phyloP scores from a whole-genome alignment of 345 rosid species.

The Melastoma malabathricum region DNA sequence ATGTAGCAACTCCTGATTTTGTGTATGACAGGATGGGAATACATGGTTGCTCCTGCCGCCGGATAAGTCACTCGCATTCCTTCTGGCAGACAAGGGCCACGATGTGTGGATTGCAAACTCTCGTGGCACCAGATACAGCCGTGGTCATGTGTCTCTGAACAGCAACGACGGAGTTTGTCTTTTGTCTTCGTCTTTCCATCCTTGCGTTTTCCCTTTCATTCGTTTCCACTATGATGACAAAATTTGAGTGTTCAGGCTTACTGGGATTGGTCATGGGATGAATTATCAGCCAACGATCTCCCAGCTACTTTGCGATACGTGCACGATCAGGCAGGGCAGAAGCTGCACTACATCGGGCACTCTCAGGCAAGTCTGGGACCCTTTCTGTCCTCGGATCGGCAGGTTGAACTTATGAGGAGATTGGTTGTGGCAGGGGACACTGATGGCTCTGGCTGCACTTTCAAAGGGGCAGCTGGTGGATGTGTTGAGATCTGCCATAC shows the following conservation, averaged over 20 bases:
- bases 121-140: slow-evolving; percentile 38
- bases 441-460: slow-evolving; percentile 38
- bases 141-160: slow-evolving; percentile 17
- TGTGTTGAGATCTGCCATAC: slow-evolving; percentile 37
- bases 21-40: slow-evolving; percentile 26
- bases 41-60: slow-evolving; percentile 34
- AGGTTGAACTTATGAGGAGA: not conserved
- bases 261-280: slow-evolving; percentile 59
- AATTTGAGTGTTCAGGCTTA: slow-evolving; percentile 16
- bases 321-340: slow-evolving; percentile 23
- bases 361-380: slow-evolving; percentile 22
- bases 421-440: slow-evolving; percentile 24
- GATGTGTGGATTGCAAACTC: slow-evolving; percentile 36
- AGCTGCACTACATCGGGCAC: slow-evolving; percentile 37
- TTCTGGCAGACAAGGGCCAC: slow-evolving; percentile 39
- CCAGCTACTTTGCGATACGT: slow-evolving; percentile 34
- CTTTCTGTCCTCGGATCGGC: not conserved
- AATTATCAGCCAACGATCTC: slow-evolving; percentile 33
- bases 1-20: not conserved
- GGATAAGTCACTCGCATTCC: slow-evolving; percentile 25
- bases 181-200: not conserved
- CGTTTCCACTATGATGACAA: not conserved
- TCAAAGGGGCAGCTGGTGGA: slow-evolving; percentile 22
- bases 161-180: slow-evolving; percentile 15
- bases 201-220: not conserved